Base-by-base conservation (phyloP, 2,329 filamentous ascomycete genomes). In the Colletotrichum tabaci region DNA sequence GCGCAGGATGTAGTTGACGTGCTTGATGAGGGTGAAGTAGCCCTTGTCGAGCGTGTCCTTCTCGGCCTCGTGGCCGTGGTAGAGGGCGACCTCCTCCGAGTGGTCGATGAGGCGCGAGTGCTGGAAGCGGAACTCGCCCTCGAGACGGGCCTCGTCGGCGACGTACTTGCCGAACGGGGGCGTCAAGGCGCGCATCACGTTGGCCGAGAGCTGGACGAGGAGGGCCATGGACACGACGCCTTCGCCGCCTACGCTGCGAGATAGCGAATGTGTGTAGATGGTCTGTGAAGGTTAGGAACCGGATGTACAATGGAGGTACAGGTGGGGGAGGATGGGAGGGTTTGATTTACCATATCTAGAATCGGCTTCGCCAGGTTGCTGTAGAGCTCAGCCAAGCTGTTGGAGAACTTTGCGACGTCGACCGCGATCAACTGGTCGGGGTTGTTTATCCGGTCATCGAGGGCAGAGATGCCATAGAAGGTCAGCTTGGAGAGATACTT, bases 1-100 rank as follows among this genome's bases (percentile, higher is more conserved):
- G 49, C 95, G 89, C 73, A 99, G 84, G 75, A 98, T 98, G 78
- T 97, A 92, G 82, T 99, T 99, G 79, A 99, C 96, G 83, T 99
- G 96, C 84, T 98, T 98, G 85, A 99, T 99, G 47, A 99, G 87
- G 2, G 96, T 99, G 79, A 99, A 99, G 82, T 99, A 99, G 18
- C 96, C 96, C 84, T 98, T 98, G 83, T 99, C 96, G 64, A 99
- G 87, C 0, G 93, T 97, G 80, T 98, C 94, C 81, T 98, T 98
- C 82, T 99, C 96, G 13, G 93, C 95, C 77, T 96, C 93, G 77
- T 98, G 95, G 30, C 96, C 96, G 57, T 91, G 90, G 78, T 98
- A 98, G 10, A 99, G 86, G 1, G 96, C 96, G 5, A 99, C 90
- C 81, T 99, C 96, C 80, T 99, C 96, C 79, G 93, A 94, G 80